These are phyloP conservation scores for Ceratobasidium theobromae DNA, from an alignment of 1,284 basidiomycete genomes.

Conservation along the genomic window DNA sequence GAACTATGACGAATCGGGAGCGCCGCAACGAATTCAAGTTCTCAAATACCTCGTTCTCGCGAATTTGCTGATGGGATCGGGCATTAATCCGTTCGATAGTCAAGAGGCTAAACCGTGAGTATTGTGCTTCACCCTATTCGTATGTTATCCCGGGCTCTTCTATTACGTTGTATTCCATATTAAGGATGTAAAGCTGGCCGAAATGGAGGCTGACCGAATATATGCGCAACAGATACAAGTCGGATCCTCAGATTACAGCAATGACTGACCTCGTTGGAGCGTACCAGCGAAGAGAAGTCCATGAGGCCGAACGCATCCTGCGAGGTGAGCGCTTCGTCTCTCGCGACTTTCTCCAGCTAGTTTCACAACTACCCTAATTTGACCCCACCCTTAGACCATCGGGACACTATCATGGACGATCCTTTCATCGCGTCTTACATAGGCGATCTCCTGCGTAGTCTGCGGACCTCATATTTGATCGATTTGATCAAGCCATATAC, in stretches of 20 bases:
- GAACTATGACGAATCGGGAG: conserved; percentile 98
- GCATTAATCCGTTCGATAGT: conserved; percentile 99
- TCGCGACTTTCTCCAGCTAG: conserved; percentile 31
- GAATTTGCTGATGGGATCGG: conserved; percentile 97
- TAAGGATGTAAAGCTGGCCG: too few species aligned
- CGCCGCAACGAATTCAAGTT: conserved; percentile 94
- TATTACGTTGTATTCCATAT: too few species aligned
- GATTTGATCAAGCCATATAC: conserved; percentile 98
- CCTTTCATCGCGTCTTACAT: conserved; percentile 91
- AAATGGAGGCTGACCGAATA: neutral
- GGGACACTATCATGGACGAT: conserved; percentile 92
- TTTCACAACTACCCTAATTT: conserved; percentile 2
- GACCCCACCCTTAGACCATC: conserved; percentile 65
- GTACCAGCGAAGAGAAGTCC: conserved; percentile 94
- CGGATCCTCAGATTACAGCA: conserved; percentile 92
- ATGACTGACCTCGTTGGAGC: conserved; percentile 98
- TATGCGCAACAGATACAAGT: conserved; percentile 74
- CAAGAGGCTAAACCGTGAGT: conserved; percentile 97
- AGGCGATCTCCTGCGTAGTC: conserved; percentile 88
- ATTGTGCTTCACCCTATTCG: neutral
- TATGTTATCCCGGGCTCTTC: too few species aligned
- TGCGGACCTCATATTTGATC: conserved; percentile 94
- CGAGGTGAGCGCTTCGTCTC: too few species aligned
- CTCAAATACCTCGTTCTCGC: conserved; percentile 98
- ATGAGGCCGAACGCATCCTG: conserved; percentile 92